Base-by-base conservation (phyloP, 768 basidiomycete species). In the Rhodotorula sphaerocarpa region DNA sequence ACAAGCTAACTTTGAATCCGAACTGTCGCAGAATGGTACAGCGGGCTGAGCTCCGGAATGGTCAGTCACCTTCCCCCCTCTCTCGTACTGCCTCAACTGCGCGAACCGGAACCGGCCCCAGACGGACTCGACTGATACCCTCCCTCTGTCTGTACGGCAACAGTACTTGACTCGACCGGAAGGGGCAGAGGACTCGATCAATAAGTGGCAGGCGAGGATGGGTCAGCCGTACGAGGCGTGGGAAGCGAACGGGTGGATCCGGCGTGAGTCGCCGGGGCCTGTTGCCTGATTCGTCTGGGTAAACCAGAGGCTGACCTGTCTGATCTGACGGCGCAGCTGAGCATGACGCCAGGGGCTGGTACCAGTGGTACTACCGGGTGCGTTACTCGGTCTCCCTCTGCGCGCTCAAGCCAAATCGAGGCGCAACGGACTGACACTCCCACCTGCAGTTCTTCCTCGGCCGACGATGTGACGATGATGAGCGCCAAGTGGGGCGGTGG, bases 111-210 rank as follows among this genome's bases (percentile, higher is more conserved):
- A n/a, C n/a, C n/a, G n/a, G n/a, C n/a, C n/a, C n/a, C n/a, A n/a
- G n/a, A n/a, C n/a, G n/a, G n/a, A n/a, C n/a, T n/a, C n/a, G n/a
- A n/a, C n/a, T n/a, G n/a, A n/a, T n/a, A n/a, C n/a, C n/a, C n/a
- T n/a, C n/a, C n/a, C n/a, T n/a, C n/a, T n/a, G n/a, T n/a, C n/a
- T n/a, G n/a, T n/a, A n/a, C n/a, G n/a, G n/a, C n/a, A n/a, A 23
- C 61, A 63, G 62, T 65, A 65, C 44, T 33, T 65, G 28, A 65
- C 63, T 15, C 54, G 63, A 28, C 63, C 63, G 1, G 63, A 65
- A 42, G 31, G 34, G 0, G n/a, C 21, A 34, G 41, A 28, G 7
- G 48, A 50, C 18, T 59, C 58, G 5, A 59, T 66, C 21, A 66
- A 66, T 36, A 42, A 48, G 15, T 66, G 65, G 65, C 30, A 61